phyloP scores from a whole-genome alignment of 805 yeast genomes.

The Yamadazyma sp. region DNA sequence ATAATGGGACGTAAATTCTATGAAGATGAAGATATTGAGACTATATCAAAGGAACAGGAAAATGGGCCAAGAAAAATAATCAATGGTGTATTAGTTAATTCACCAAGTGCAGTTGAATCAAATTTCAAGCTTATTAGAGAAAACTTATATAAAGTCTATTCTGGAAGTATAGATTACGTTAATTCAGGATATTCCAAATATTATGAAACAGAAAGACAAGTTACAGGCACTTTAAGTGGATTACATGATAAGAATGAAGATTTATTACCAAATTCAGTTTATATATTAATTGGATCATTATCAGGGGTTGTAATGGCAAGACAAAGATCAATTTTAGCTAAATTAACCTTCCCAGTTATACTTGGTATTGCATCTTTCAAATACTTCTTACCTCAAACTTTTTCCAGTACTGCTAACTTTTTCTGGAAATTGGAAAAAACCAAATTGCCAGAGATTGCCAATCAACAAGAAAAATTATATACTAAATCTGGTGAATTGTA shows the following conservation, averaged over 20 bases:
- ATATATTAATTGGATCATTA: slow-evolving; percentile 64
- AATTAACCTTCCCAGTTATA: slow-evolving; percentile 53
- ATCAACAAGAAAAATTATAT: slow-evolving; percentile 52
- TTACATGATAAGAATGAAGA: slow-evolving; percentile 67
- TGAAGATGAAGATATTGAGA: slow-evolving; percentile 29
- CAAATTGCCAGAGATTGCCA: slow-evolving; percentile 60
- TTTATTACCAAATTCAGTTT: slow-evolving; percentile 66
- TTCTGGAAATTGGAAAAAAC: slow-evolving; percentile 60
- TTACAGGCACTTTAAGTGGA: slow-evolving; percentile 58
- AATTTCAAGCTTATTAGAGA: slow-evolving; percentile 49
- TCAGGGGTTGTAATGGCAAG: slow-evolving; percentile 75
- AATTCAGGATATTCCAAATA: slow-evolving; percentile 49
- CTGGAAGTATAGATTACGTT: slow-evolving; percentile 27
- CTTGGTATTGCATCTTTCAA: slow-evolving; percentile 66
- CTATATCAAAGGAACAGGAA: not conserved
- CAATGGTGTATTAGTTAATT: slow-evolving; percentile 56
- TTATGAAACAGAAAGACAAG: slow-evolving; percentile 58
- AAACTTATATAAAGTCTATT: slow-evolving; percentile 19
- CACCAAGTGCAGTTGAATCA: slow-evolving; percentile 47
- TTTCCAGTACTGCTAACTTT: slow-evolving; percentile 53
- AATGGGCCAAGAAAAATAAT: slow-evolving; percentile 44
- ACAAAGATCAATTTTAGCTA: slow-evolving; percentile 55
- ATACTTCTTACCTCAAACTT: slow-evolving; percentile 72
- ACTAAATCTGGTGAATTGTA: slow-evolving; percentile 45
- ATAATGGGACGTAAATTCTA: slow-evolving; percentile 33